phyloP scores from a whole-genome alignment of 352 stramenopile genomes.

The Aphanomyces astaci region DNA sequence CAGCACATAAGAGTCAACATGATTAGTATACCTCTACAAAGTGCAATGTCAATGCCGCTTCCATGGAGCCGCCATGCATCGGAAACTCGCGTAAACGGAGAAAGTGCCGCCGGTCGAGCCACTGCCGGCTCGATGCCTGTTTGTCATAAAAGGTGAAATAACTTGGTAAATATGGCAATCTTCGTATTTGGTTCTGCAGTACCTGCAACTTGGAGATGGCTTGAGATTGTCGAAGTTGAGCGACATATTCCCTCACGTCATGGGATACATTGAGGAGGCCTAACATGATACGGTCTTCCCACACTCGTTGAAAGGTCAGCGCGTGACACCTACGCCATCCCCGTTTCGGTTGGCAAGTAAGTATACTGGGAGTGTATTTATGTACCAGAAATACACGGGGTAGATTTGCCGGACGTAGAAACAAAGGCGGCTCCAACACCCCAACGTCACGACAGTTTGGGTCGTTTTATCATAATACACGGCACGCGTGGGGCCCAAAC shows the following conservation, averaged over 20 bases:
- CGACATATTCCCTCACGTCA: background rate
- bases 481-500: background rate
- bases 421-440: background rate
- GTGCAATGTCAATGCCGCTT: too few relatives aligned
- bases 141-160: too few relatives aligned
- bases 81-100: too few relatives aligned
- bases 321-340: background rate
- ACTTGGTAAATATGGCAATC: too few relatives aligned
- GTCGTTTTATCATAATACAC: background rate
- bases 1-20: too few relatives aligned
- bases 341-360: too few relatives aligned
- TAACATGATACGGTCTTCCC: background rate
- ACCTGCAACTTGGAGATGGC: background rate
- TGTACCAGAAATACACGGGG: slow-evolving; percentile 9
- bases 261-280: background rate
- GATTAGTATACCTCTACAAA: too few relatives aligned
- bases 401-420: background rate
- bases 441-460: background rate
- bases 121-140: too few relatives aligned
- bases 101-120: too few relatives aligned
- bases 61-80: too few relatives aligned
- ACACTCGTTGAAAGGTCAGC: background rate
- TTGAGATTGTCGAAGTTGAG: background rate
- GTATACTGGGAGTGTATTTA: background rate
- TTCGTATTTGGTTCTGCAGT: too few relatives aligned